Base-by-base conservation (phyloP, 2,329 filamentous ascomycete species). In the Ophiostoma sp. region DNA sequence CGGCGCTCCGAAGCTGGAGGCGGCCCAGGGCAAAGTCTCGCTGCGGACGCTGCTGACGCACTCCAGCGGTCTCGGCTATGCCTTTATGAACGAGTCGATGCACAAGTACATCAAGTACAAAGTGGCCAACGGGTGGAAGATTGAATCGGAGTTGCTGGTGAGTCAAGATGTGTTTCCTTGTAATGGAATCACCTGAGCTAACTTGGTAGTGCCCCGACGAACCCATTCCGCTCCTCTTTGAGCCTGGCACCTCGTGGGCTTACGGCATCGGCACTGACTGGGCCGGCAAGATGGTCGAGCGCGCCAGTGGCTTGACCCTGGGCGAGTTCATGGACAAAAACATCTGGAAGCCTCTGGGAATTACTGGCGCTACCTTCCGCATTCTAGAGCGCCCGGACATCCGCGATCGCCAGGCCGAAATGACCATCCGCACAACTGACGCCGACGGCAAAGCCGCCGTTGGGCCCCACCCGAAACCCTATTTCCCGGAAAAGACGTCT, bases 231-330 rank as follows among this genome's bases (percentile, higher is more conserved):
- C 61, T 64, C 3, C 19, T 64, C 2, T 64, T 42, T 19, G 36
- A 42, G 61, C 61, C 61, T 9, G 36, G 61, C 36, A 64, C 61
- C 9, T 25, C 3, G 4, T 64, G 61, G 61, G 22, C 3, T n/a
- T 64, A 64, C 12, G 61, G 61, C n/a, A 25, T 64, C 6, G 61
- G 61, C 61, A 64, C 61, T 11, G 61, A 64, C 61, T 64, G 61
- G 61, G 61, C 61, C 36, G 61, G 61, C 36, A 42, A 36, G n/a
- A 6, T 64, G 61, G 36, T 64, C 36, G 61, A 64, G 61, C 61
- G 61, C 11, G 61, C 61, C n/a, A 42, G 36, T 2, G 61, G 61
- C 11, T 11, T 28, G 19, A 1, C n/a, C 2, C 61, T 64, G 36
- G 61, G 61, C 11, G 61, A 15, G 8, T 64, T 17, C 61, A 64